Evolutionary conservation across 192 early-diverging fungal genomes (phyloP), one percentile per base, ranked within the genome.

Genomic region (Umbelopsis ramanniana): DNA sequence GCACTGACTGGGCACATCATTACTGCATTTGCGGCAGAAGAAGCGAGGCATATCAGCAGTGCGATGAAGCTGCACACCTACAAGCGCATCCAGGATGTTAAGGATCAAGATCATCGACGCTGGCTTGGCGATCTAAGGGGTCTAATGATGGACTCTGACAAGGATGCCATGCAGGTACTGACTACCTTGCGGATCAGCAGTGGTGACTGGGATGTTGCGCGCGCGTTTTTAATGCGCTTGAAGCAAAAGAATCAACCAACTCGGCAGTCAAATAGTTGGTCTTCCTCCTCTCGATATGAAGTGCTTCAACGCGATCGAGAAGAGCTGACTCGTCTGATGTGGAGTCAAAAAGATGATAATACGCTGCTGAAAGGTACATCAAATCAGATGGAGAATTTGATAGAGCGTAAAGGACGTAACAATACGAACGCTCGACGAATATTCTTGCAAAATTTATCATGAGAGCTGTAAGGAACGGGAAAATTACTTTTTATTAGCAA

Each of bases 121-220:
- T 63, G 57, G 57, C 17, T 63, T 9, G 10, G 17, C 17, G 57
- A 63, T 4, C 15, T 63, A 8, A 22, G 57, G 26, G 57, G 57
- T 6, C 26, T 63, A 4, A 63, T 63, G 26, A 63, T 63, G 57
- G 57, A 63, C n/a, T 63, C 26, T 35, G 57, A 63, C 33, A 63
- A 37, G 57, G 33, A 29, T 17, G 57, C 57, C 11, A 37, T n/a
- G 5, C 57, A 63, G 17, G 26, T 63, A 6, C 17, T 63, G 15
- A 63, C 14, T 19, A 38, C 57, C 12, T 29, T 63, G 3, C 57
- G 57, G 0, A 19, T 35, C 0, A 29, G 26, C 15, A 37, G 15
- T 63, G 57, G 57, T 3, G 57, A 63, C 6, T 63, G 57, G 57
- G 57, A 63, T 29, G 57, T 35, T 38, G 57, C 33, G 33, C 26